Conservation (phyloP, 1,139 yeast genomes). For the Candida glucosophila region DNA sequence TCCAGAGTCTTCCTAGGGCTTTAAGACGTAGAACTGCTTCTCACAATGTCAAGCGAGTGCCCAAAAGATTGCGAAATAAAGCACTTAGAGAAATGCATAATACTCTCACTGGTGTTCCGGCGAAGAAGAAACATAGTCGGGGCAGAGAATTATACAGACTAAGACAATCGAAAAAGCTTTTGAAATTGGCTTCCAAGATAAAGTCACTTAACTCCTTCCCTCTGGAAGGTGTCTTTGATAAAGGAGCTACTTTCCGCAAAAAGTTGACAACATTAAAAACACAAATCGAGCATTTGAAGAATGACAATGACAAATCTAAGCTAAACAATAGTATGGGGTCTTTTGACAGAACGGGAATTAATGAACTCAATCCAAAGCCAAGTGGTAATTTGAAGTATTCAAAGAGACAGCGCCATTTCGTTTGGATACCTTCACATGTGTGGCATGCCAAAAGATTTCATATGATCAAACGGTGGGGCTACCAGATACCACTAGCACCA, state of each 20-base stretch:
- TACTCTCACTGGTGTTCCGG: constrained; percentile 21
- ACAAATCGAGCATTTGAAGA: too few species aligned
- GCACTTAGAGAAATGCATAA: constrained; percentile 68
- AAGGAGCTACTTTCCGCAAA: constrained; percentile 16
- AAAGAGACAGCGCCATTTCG: constrained; percentile 58
- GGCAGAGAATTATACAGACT: constrained; percentile 52
- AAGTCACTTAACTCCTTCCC: constrained; percentile 39
- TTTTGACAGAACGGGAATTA: constrained; percentile 49
- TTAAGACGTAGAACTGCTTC: constrained; percentile 90
- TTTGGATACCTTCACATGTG: constrained; percentile 88
- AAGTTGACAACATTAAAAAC: constrained; percentile 13
- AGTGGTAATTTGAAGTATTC: constrained; percentile 50
- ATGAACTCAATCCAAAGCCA: constrained; percentile 43
- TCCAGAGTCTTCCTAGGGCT: constrained; percentile 78
- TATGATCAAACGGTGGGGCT: constrained; percentile 74
- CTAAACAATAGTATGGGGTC: constrained; percentile 53
- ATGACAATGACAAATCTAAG: constrained; percentile 4
- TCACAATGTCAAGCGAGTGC: constrained; percentile 86
- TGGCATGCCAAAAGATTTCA: constrained; percentile 97
- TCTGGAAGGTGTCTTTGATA: constrained; percentile 21
- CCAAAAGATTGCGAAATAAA: constrained; percentile 65
- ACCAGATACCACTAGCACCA: constrained; percentile 70
- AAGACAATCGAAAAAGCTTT: constrained; percentile 41
- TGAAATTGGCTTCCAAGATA: constrained; percentile 47
- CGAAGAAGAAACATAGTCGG: constrained; percentile 12